These are phyloP conservation scores for Xylariales sp. DNA, from an alignment of 2,329 filamentous ascomycete genomes.

Conservation along the genomic window DNA sequence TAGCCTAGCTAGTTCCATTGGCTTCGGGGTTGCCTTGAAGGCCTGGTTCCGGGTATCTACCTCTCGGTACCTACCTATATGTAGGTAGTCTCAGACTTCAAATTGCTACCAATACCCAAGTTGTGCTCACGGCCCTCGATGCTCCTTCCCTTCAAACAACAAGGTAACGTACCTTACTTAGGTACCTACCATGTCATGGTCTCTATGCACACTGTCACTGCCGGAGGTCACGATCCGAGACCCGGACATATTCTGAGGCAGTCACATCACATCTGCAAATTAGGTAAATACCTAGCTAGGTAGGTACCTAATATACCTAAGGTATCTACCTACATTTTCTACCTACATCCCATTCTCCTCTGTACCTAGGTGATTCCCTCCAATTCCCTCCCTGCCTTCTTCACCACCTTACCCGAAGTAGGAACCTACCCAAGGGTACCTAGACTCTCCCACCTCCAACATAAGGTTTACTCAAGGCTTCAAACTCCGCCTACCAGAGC, in stretches of 20 bases:
- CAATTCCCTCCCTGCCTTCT: neutral
- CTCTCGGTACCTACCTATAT: neutral
- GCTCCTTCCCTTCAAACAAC: neutral
- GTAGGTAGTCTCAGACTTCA: neutral
- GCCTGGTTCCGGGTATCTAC: too few relatives aligned
- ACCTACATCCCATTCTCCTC: too few relatives aligned
- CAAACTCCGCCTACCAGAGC: neutral
- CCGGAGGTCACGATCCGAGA: neutral
- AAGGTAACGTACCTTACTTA: neutral
- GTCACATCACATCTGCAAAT: neutral
- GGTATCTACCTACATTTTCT: neutral
- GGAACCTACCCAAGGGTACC: too few relatives aligned
- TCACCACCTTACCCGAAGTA: too few relatives aligned
- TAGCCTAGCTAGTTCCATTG: neutral
- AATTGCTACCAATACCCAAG: neutral
- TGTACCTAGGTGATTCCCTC: too few relatives aligned
- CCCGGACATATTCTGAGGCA: constrained; percentile 3
- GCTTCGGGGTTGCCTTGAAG: too few relatives aligned
- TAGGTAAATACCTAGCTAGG: neutral
- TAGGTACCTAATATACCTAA: neutral
- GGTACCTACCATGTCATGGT: constrained; percentile 3
- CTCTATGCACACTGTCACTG: neutral
- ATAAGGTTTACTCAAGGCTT: neutral
- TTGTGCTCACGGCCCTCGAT: neutral
- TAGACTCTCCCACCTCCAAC: too few relatives aligned